A percentile compares a stretch with the other conserved stretches of the same genome.
These are phyloP conservation scores for Trametes maxima DNA, from an alignment of 768 basidiomycete species.

Conservation along the genomic window DNA sequence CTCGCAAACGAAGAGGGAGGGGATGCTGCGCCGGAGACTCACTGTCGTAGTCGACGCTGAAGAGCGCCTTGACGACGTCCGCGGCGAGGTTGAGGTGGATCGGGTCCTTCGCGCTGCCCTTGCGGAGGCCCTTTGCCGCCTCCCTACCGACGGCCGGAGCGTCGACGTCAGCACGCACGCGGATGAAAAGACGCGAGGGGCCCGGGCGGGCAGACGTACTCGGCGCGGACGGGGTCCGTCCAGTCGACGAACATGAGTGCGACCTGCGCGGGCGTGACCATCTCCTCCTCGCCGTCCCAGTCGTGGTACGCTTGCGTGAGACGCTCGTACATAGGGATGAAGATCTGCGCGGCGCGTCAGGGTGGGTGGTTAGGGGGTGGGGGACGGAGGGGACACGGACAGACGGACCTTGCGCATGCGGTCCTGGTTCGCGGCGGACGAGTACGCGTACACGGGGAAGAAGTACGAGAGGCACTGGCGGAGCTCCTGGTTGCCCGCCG, in stretches of 20 bases:
- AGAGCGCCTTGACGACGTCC: constrained; percentile 51
- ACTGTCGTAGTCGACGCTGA: constrained; percentile 57
- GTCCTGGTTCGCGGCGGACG: constrained; percentile 72
- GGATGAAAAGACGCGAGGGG: constrained; percentile 3
- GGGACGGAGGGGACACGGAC: constrained; percentile 41
- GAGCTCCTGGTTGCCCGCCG: constrained; percentile 77
- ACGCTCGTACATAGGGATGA: constrained; percentile 66
- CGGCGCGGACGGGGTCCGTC: constrained; percentile 80
- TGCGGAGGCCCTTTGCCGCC: constrained; percentile 42
- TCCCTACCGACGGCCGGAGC: not conserved
- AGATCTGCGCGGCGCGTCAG: constrained; percentile 50
- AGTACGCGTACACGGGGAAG: constrained; percentile 84
- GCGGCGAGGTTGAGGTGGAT: constrained; percentile 60
- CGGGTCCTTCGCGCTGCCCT: constrained; percentile 39
- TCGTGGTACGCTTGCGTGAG: constrained; percentile 60
- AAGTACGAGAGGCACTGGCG: constrained; percentile 87
- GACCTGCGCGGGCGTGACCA: constrained; percentile 73
- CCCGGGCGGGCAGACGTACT: constrained; percentile 46
- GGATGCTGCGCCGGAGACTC: constrained; percentile 25
- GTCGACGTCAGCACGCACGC: not conserved
- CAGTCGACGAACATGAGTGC: constrained; percentile 84
- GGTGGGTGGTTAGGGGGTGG: not conserved
- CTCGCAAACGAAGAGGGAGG: not conserved
- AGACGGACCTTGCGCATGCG: constrained; percentile 64
- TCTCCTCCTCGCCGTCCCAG: constrained; percentile 70